A percentile compares a stretch with the other conserved stretches of the same genome.
phyloP scores from a whole-genome alignment of 2,329 filamentous ascomycete species.

The Aspergillus intermedius region DNA sequence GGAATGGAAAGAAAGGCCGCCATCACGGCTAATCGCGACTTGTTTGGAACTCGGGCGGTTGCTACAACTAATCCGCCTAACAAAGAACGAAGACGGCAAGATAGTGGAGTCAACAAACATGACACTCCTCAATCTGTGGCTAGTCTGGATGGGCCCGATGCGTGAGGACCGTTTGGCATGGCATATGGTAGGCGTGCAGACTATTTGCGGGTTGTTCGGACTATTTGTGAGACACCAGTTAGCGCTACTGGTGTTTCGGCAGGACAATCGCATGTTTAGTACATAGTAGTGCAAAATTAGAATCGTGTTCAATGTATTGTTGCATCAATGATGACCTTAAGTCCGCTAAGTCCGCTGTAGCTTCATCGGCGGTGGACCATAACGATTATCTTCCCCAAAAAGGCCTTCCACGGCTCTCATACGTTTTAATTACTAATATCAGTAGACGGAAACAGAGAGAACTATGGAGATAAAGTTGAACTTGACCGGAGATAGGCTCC shows the following conservation, averaged over 20 bases:
- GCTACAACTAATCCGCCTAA: slow-evolving; percentile 62
- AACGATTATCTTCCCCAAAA: not conserved
- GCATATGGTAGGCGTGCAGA: slow-evolving; percentile 75
- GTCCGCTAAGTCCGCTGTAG: not conserved
- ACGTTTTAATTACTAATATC: too few species aligned
- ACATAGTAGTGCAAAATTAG: slow-evolving; percentile 33
- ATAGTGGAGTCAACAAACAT: slow-evolving; percentile 82
- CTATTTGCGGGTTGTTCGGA: slow-evolving; percentile 67
- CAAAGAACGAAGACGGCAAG: slow-evolving; percentile 58
- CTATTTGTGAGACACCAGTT: slow-evolving; percentile 79
- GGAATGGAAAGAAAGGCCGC: slow-evolving; percentile 62
- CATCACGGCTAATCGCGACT: slow-evolving; percentile 56
- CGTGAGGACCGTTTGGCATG: slow-evolving; percentile 75
- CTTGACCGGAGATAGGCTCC: not conserved
- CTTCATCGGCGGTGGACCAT: not conserved
- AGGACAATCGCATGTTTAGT: slow-evolving; percentile 60
- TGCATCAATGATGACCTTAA: not conserved
- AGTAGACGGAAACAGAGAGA: too few species aligned
- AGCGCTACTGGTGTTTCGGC: slow-evolving; percentile 79
- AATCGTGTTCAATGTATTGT: not conserved
- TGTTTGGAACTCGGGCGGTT: slow-evolving; percentile 62
- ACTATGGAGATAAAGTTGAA: too few species aligned
- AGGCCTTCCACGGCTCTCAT: not conserved
- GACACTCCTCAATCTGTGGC: slow-evolving; percentile 90
- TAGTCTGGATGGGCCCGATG: slow-evolving; percentile 90